phyloP scores from a whole-genome alignment of 1,284 basidiomycete species.

The Cryptococcus hybrid region DNA sequence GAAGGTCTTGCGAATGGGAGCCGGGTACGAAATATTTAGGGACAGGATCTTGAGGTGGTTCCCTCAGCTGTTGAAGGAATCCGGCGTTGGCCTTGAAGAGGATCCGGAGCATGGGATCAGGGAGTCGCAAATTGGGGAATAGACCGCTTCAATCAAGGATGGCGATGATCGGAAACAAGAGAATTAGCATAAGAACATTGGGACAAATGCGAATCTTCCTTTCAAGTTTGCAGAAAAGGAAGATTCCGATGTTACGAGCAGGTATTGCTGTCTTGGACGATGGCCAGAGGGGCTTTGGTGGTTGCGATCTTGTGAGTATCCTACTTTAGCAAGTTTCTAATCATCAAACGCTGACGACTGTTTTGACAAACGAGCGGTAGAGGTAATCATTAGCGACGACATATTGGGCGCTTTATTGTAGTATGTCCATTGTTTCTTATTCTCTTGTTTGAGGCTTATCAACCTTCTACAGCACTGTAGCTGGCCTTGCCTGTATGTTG shows the following conservation, averaged over 20 bases:
- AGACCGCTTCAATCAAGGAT: too few species aligned
- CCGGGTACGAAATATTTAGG: not conserved
- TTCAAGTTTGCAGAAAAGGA: conserved; percentile 61
- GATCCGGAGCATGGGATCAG: not conserved
- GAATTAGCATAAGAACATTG: conserved; percentile 67
- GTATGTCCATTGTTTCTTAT: conserved; percentile 35
- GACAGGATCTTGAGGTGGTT: not conserved
- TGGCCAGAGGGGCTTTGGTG: conserved; percentile 74
- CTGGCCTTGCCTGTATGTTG: conserved; percentile 18
- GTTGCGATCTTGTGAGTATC: conserved; percentile 64
- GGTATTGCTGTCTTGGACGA: conserved; percentile 76
- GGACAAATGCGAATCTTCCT: conserved; percentile 70
- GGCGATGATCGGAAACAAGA: conserved; percentile 57
- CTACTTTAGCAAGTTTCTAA: not conserved
- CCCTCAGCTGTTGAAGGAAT: not conserved
- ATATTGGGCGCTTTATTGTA: conserved; percentile 43
- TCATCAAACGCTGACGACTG: not conserved
- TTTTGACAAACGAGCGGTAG: conserved; percentile 29
- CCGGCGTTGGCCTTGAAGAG: not conserved
- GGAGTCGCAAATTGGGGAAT: too few species aligned
- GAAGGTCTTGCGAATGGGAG: not conserved
- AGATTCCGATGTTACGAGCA: conserved; percentile 2
- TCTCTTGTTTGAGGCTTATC: not conserved
- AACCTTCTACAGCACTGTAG: conserved; percentile 45
- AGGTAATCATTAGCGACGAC: conserved; percentile 54